Conservation (phyloP, 139 green algal genomes). For the Edaphochlamys debaryana region DNA sequence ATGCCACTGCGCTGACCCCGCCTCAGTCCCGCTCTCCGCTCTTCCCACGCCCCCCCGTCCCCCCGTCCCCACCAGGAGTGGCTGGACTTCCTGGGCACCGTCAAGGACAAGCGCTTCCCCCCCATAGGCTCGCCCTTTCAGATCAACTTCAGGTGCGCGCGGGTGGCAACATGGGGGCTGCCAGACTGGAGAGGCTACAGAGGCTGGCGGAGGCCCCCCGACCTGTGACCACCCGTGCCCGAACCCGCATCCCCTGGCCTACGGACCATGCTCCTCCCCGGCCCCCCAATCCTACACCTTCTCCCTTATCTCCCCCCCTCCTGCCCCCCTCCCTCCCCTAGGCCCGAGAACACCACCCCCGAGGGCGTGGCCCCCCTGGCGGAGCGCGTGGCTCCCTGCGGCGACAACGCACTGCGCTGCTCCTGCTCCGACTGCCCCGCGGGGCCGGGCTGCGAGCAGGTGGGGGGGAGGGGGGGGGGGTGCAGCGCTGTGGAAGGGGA, state of each 20-base stretch:
- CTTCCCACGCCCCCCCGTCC: no score
- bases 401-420: constrained; percentile 78
- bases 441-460: constrained; percentile 65
- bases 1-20: no score
- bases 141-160: constrained; percentile 75
- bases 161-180: neutral
- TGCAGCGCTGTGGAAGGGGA: neutral
- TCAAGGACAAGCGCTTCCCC: constrained; percentile 80
- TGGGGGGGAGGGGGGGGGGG: neutral
- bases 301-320: no score
- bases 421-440: constrained; percentile 91
- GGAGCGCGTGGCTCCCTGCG: constrained; percentile 65
- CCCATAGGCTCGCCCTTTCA: constrained; percentile 74
- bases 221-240: no score
- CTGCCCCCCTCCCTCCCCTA: neutral
- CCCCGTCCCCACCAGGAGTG: constrained; percentile 45
- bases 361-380: constrained; percentile 59
- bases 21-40: no score
- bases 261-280: no score
- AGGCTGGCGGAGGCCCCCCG: no score
- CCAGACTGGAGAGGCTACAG: no score
- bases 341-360: constrained; percentile 38
- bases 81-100: constrained; percentile 83
- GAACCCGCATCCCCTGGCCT: neutral
- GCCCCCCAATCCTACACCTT: no score